Evolutionary conservation across 2,329 filamentous ascomycete species (phyloP).

Genomic region (Cladosporium sp.): DNA sequence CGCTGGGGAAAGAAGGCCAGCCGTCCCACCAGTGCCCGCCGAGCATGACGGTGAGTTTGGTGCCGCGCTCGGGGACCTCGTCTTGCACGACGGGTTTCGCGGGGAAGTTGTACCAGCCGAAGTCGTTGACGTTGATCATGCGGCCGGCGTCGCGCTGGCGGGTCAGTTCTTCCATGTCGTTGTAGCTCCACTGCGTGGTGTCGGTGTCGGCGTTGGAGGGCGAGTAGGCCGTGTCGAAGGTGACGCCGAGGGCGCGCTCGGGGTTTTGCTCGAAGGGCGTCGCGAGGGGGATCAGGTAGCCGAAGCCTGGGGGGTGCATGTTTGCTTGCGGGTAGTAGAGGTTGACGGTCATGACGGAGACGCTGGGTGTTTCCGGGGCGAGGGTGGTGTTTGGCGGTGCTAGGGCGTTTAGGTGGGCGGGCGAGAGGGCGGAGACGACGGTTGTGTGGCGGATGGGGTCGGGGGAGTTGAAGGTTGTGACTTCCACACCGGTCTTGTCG

Average conservation of each 20-base stretch:
- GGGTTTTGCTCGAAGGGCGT: slow-evolving; percentile 72
- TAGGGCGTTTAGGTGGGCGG: slow-evolving; percentile 35
- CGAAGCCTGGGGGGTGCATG: slow-evolving; percentile 73
- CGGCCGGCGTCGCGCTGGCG: slow-evolving; percentile 27
- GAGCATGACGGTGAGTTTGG: slow-evolving; percentile 90
- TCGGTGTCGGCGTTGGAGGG: slow-evolving; percentile 30
- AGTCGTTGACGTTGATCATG: slow-evolving; percentile 37
- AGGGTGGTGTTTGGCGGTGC: slow-evolving; percentile 19
- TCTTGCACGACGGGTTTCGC: slow-evolving; percentile 34
- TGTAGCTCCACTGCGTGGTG: slow-evolving; percentile 26
- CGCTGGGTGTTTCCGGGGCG: slow-evolving; percentile 46
- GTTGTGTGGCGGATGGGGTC: slow-evolving; percentile 46
- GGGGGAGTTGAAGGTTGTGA: slow-evolving; percentile 32
- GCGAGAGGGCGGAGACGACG: slow-evolving; percentile 65
- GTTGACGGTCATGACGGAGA: slow-evolving; percentile 90
- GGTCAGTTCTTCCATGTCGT: slow-evolving; percentile 27
- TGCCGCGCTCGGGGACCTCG: slow-evolving; percentile 54
- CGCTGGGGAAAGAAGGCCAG: slow-evolving; percentile 61
- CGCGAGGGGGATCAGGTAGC: slow-evolving; percentile 83
- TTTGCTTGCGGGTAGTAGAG: slow-evolving; percentile 72
- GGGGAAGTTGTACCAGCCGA: slow-evolving; percentile 37
- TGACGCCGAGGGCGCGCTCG: slow-evolving; percentile 81
- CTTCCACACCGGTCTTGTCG: slow-evolving; percentile 31
- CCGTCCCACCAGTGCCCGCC: slow-evolving; percentile 89
- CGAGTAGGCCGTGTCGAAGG: slow-evolving; percentile 74